Conservation (phyloP, 306 rosid genomes). For the Fagus crenata region DNA sequence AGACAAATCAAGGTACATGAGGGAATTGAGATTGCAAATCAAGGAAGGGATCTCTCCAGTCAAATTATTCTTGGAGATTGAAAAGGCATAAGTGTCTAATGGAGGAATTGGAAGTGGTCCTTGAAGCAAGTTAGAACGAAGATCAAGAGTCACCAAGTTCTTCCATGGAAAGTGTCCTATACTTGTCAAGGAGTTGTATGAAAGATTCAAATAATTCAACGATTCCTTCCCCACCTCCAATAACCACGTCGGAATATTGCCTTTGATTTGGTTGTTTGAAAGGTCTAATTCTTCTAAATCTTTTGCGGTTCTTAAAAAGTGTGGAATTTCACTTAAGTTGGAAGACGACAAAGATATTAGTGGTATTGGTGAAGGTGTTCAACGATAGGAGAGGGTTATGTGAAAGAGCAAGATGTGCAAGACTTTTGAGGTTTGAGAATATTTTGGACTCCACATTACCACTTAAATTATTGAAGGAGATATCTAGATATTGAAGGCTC, state of each 20-base stretch:
- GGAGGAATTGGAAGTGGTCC: slow-evolving; percentile 29
- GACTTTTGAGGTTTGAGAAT: slow-evolving; percentile 13
- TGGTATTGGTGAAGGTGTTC: too few species aligned
- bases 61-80: slow-evolving; percentile 32
- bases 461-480: not conserved
- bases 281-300: too few species aligned
- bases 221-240: not conserved
- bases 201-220: not conserved
- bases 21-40: not conserved
- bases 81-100: not conserved
- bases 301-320: too few species aligned
- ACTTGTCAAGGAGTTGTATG: slow-evolving; percentile 20
- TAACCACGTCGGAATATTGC: too few species aligned
- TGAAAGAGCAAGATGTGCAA: not conserved
- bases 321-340: too few species aligned
- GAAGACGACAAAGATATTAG: too few species aligned
- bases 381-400: too few species aligned
- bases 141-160: fast-evolving
- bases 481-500: too few species aligned
- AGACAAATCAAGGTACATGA: not conserved
- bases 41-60: slow-evolving; percentile 18
- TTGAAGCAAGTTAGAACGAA: slow-evolving; percentile 30
- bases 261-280: not conserved
- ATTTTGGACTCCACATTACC: not conserved
- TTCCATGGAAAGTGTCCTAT: slow-evolving; percentile 10